Evolutionary conservation across 495 filamentous ascomycete genomes (phyloP).

Genomic region (Penicillium roqueforti): DNA sequence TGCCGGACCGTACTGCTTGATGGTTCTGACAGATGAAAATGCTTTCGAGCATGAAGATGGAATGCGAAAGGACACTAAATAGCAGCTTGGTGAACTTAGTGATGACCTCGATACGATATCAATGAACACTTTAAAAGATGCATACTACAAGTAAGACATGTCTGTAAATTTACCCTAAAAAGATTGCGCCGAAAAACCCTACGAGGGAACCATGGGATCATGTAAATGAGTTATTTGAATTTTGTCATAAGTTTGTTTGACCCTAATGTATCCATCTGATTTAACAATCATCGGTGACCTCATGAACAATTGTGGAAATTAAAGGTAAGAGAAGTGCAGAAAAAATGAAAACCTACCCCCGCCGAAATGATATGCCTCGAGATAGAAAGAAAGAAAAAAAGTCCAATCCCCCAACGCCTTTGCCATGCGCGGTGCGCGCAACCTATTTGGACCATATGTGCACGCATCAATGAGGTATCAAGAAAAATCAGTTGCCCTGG

Average conservation of each 20-base stretch:
- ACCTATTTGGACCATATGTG: slow-evolving; percentile 3
- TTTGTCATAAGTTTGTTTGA: background rate
- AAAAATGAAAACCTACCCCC: background rate
- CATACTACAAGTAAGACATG: background rate
- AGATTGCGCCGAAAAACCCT: background rate
- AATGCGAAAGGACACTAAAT: background rate
- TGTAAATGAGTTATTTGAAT: background rate
- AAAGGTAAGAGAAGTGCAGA: slow-evolving; percentile 1
- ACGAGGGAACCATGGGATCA: background rate
- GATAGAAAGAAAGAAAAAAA: background rate
- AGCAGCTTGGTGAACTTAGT: background rate
- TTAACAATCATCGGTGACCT: background rate
- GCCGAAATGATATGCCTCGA: background rate
- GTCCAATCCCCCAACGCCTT: slow-evolving; percentile 6
- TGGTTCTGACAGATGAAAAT: background rate
- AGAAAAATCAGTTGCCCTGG: slow-evolving; percentile 30
- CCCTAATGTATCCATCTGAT: background rate
- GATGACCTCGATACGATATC: background rate
- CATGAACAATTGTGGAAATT: background rate
- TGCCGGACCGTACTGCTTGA: slow-evolving; percentile 19
- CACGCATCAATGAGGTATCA: slow-evolving; percentile 2
- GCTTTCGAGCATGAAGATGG: background rate
- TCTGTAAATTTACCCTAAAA: background rate
- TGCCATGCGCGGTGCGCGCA: slow-evolving; percentile 1
- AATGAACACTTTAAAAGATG: background rate